Evolutionary conservation across 2,329 filamentous ascomycete genomes (phyloP).

Genomic region (Penicillium sp.): DNA sequence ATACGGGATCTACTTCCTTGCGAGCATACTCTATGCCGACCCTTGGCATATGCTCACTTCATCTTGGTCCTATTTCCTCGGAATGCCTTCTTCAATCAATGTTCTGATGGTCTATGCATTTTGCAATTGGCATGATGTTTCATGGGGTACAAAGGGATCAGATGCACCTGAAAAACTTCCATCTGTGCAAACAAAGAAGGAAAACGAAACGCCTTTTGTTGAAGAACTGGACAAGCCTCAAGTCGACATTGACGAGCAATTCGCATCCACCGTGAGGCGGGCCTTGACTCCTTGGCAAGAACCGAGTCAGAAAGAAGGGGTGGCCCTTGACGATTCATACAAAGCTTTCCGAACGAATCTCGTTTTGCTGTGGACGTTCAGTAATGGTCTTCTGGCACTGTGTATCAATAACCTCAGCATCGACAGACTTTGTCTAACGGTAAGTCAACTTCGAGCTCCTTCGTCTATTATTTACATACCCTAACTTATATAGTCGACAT

Average conservation of each 20-base stretch:
- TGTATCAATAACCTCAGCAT: constrained; percentile 71
- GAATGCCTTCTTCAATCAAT: constrained; percentile 96
- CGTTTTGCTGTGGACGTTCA: constrained; percentile 87
- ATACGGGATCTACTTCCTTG: constrained; percentile 90
- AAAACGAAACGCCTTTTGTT: constrained; percentile 78
- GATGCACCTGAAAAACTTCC: constrained; percentile 89
- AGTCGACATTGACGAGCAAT: constrained; percentile 93
- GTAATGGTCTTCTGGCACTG: constrained; percentile 78
- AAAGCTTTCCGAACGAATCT: constrained; percentile 96
- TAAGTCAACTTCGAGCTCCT: constrained; percentile 1
- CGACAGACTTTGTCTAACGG: constrained; percentile 17
- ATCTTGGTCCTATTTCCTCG: constrained; percentile 81
- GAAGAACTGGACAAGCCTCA: constrained; percentile 94
- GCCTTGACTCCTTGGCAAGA: constrained; percentile 77
- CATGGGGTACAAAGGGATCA: constrained; percentile 96
- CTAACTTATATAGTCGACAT: not conserved
- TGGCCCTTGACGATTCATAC: constrained; percentile 91
- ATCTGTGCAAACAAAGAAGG: constrained; percentile 80
- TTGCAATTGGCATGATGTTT: constrained; percentile 99
- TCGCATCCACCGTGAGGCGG: constrained; percentile 89
- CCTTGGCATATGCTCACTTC: constrained; percentile 99
- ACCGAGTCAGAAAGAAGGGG: constrained; percentile 69
- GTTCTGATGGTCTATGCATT: constrained; percentile 98
- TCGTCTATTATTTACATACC: too few species aligned
- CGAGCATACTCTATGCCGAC: constrained; percentile 92